Evolutionary conservation across 2,329 filamentous ascomycete genomes (phyloP), one percentile per base, ranked within the genome.

Genomic region (Pseudogymnoascus sp.): DNA sequence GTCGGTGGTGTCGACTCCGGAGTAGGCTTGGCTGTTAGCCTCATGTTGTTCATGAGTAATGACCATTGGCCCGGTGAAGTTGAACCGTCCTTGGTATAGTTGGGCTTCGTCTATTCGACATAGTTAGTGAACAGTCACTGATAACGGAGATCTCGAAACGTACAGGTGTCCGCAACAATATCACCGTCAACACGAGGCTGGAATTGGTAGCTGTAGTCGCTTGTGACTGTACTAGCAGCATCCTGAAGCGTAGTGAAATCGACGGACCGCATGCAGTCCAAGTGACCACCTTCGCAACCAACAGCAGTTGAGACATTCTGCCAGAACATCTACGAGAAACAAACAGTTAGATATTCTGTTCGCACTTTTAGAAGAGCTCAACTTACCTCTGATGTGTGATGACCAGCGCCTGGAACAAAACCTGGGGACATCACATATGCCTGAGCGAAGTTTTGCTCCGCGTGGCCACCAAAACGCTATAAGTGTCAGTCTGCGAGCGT

Each of bases 161-260:
- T 65, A 69, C 66, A 74, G 6, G 72, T 76, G 63, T 76, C 73
- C 7, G 73, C 71, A 51, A 76, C 65, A 60, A 76, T 70, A 65
- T 75, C 70, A 11, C 74, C 75, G 37, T 76, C 75, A 19, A 75
- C 73, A 11, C 74, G 73, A 16, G 75, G 75, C 66, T 76, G 74
- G 60, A 75, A 69, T 65, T 75, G 71, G 67, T 75, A 76, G 51
- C 64, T 69, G 54, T 75, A 75, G 4, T 68, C 62, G 13, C 65
- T 64, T 6, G 68, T 68, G 8, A 73, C 61, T 19, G 69, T 66
- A 37, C 61, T 70, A 13, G 73, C 70, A n/a, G 71, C 71, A 14
- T 66, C 68, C 10, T 64, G 69, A n/a, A 75, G 72, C 23, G 67
- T 72, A 28, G 68, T 66, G 64, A 75, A 75, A 36, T 72, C 63